A percentile compares a stretch with the other conserved stretches of the same genome.
These are phyloP conservation scores for Wallemia hederae DNA, from an alignment of 1,284 basidiomycete genomes.

Conservation along the genomic window DNA sequence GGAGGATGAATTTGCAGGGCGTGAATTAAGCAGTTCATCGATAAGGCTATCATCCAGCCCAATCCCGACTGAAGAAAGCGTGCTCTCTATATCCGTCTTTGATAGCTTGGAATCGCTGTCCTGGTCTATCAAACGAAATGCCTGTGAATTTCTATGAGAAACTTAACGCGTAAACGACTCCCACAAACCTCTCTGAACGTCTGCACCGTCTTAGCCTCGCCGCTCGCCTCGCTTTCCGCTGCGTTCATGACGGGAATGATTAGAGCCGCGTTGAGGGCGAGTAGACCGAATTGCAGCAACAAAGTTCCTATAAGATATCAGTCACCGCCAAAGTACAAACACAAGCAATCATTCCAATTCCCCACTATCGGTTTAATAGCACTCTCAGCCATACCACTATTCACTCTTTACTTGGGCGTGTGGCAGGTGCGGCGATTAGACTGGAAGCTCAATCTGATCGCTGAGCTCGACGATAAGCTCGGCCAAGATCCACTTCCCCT, in stretches of 20 bases:
- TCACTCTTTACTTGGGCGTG: not conserved
- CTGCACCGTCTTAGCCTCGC: not conserved
- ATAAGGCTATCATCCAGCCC: not conserved
- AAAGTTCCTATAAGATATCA: too few species aligned
- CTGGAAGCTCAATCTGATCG: slow-evolving; percentile 79
- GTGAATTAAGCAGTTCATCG: not conserved
- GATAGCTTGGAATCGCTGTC: not conserved
- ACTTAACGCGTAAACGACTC: too few species aligned
- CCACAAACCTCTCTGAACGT: not conserved
- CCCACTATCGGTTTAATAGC: not conserved
- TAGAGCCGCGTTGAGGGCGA: too few species aligned
- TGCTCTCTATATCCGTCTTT: not conserved
- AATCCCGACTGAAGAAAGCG: not conserved
- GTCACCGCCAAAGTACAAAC: not conserved
- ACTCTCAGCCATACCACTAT: not conserved
- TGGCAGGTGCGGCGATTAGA: not conserved
- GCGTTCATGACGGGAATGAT: too few species aligned
- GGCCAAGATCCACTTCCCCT: slow-evolving; percentile 46
- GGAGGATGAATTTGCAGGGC: not conserved
- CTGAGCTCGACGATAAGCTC: slow-evolving; percentile 76
- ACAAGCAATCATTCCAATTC: not conserved
- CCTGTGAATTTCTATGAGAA: too few species aligned
- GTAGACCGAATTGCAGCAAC: too few species aligned
- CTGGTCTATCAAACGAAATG: not conserved
- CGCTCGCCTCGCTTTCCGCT: not conserved